These are phyloP conservation scores for Globisporangium middletonii DNA, from an alignment of 352 stramenopile genomes.

Conservation along the genomic window DNA sequence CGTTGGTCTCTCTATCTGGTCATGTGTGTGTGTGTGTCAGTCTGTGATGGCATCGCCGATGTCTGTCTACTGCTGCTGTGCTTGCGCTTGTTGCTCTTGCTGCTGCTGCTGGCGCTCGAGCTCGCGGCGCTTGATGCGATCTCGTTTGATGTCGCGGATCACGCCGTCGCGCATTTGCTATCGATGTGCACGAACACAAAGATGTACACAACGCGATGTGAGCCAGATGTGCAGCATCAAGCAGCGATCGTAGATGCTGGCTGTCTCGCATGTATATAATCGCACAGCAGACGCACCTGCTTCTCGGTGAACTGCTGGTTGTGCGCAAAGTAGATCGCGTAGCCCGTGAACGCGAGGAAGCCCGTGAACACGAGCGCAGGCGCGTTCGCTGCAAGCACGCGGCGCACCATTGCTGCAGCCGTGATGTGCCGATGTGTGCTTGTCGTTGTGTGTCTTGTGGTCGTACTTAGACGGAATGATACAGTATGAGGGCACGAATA, in stretches of 20 bases:
- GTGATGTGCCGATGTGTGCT: background rate
- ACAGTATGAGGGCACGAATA: background rate
- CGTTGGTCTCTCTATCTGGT: too few relatives aligned
- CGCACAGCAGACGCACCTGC: constrained; percentile 29
- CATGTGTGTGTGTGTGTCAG: too few relatives aligned
- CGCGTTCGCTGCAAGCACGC: constrained; percentile 27
- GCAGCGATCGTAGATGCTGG: too few relatives aligned
- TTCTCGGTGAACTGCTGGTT: constrained; percentile 69
- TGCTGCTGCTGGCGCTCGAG: constrained; percentile 32
- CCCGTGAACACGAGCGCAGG: constrained; percentile 40
- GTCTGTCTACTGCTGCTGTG: background rate
- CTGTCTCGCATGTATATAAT: too few relatives aligned
- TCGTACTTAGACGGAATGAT: background rate
- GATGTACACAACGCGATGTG: background rate
- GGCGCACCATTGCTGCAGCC: constrained; percentile 10
- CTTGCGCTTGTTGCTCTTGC: constrained; percentile 10
- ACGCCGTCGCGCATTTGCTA: constrained; percentile 69
- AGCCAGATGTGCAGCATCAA: background rate
- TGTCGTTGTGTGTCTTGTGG: background rate
- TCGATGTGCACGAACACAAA: background rate
- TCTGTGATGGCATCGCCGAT: background rate
- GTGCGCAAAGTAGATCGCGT: constrained; percentile 75
- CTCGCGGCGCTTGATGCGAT: constrained; percentile 46
- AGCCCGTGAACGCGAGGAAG: constrained; percentile 36
- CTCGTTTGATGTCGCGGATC: constrained; percentile 76